Base-by-base conservation (phyloP, 139 green algal genomes). In the Spirogloea muscicola region DNA sequence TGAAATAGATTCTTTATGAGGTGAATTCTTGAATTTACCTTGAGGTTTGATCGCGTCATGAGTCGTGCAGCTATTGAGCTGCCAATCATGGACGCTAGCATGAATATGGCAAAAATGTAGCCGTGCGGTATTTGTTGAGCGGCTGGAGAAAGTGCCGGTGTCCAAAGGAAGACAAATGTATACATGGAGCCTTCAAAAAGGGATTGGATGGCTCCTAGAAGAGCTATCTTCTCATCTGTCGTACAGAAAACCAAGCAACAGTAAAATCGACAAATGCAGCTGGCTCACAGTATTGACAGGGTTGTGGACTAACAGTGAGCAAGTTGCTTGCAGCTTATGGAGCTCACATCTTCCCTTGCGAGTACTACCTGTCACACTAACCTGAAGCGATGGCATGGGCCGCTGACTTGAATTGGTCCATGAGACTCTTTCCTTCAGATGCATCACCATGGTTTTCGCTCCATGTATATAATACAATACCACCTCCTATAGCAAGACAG, bases 131-230 rank as follows among this genome's bases (percentile, higher is more conserved):
- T 91, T 77, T 84, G 95, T 90, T 70, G 86, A 77, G 21, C 18
- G 36, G 13, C 25, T 4, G 68, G 38, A 1, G 38, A 27, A 29
- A 97, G 87, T 3, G 92, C 90, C 13, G 92, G 91, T 2, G 93
- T 97, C 93, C 93, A 97, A 64, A 97, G 85, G 86, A 98, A 98
- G 0, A 98, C 91, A 82, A 97, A 98, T 1, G 92, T 96, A 84
- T 98, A 98, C 93, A 98, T 96, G 74, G 79, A 77, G 5, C 87
- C 92, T 80, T 98, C 93, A 79, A 97, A 98, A 52, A 97, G 71
- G 3, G 88, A 86, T 82, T 98, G 92, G 83, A 96, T 93, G 13
- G 85, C 89, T 3, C 91, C 91, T 36, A 96, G 85, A 60, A 96
- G 66, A 1, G 84, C 84, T 33, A 93, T 83, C 46, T 84, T 84